These are phyloP conservation scores for Baorangia bicolor DNA, from an alignment of 768 basidiomycete species.

Conservation along the genomic window DNA sequence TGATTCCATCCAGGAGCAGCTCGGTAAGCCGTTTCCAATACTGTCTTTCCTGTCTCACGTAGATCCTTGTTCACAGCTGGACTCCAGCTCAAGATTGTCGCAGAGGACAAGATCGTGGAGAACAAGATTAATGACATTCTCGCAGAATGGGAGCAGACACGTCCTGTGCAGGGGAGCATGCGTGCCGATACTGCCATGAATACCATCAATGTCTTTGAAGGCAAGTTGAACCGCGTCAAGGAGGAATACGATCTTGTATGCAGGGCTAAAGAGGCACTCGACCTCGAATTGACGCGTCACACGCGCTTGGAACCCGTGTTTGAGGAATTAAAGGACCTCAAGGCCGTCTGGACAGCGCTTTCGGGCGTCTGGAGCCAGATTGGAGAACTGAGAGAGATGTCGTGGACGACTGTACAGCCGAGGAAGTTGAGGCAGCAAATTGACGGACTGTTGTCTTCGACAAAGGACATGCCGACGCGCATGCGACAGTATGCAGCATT, in stretches of 20 bases:
- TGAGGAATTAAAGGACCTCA: slow-evolving; percentile 93
- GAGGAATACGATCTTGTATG: slow-evolving; percentile 96
- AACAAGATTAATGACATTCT: slow-evolving; percentile 92
- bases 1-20: slow-evolving; percentile 96
- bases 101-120: slow-evolving; percentile 97
- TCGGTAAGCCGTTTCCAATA: slow-evolving; percentile 55
- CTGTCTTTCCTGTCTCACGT: slow-evolving; percentile 6
- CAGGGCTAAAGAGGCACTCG: slow-evolving; percentile 94
- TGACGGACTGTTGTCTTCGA: slow-evolving; percentile 87
- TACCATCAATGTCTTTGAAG: slow-evolving; percentile 93
- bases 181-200: slow-evolving; percentile 96
- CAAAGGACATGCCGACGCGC: slow-evolving; percentile 97
- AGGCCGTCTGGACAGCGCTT: slow-evolving; percentile 98
- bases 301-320: slow-evolving; percentile 91
- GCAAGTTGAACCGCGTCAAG: slow-evolving; percentile 81
- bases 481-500: slow-evolving; percentile 99
- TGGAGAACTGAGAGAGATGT: slow-evolving; percentile 78
- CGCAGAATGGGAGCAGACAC: slow-evolving; percentile 91
- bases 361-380: slow-evolving; percentile 97
- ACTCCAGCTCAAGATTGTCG: slow-evolving; percentile 98
- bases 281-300: slow-evolving; percentile 86
- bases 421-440: slow-evolving; percentile 93
- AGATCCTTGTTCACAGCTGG: slow-evolving; percentile 56
- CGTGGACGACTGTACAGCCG: slow-evolving; percentile 92
- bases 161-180: slow-evolving; percentile 95